Conservation (phyloP, 495 filamentous ascomycete genomes). For the Sphaerosporella brunnea region DNA sequence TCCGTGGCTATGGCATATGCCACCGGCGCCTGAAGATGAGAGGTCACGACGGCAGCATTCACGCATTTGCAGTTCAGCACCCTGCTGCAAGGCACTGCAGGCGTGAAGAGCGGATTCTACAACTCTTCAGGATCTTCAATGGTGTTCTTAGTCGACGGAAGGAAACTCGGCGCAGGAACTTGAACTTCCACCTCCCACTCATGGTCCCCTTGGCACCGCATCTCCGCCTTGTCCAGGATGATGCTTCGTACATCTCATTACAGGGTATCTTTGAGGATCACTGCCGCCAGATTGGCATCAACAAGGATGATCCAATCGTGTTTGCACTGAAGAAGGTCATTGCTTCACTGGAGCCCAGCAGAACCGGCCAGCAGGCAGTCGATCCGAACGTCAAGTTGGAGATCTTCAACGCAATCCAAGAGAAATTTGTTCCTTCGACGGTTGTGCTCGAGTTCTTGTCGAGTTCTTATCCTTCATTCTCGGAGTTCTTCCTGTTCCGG, state of each 20-base stretch:
- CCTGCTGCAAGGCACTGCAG: slow-evolving; percentile 80
- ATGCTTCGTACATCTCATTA: slow-evolving; percentile 80
- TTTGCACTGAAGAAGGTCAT: slow-evolving; percentile 89
- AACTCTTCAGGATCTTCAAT: slow-evolving; percentile 97
- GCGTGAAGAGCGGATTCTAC: slow-evolving; percentile 82
- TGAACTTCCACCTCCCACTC: slow-evolving; percentile 86
- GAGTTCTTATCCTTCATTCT: slow-evolving; percentile 62
- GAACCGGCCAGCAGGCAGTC: slow-evolving; percentile 12
- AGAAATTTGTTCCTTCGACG: slow-evolving; percentile 67
- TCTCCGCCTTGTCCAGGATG: slow-evolving; percentile 85
- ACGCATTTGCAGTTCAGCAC: slow-evolving; percentile 89
- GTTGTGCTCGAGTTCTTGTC: slow-evolving; percentile 72
- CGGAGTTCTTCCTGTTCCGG: slow-evolving; percentile 95
- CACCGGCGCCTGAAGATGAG: slow-evolving; percentile 87
- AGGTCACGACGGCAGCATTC: slow-evolving; percentile 90
- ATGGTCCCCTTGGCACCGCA: slow-evolving; percentile 89
- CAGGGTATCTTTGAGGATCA: slow-evolving; percentile 93
- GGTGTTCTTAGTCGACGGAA: slow-evolving; percentile 64
- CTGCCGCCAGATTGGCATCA: slow-evolving; percentile 64
- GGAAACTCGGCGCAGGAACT: slow-evolving; percentile 78
- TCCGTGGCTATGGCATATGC: slow-evolving; percentile 70
- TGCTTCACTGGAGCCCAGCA: slow-evolving; percentile 50
- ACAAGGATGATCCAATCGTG: slow-evolving; percentile 86
- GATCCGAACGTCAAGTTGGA: slow-evolving; percentile 50
- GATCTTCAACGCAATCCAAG: slow-evolving; percentile 77